Evolutionary conservation across 257 asterid genomes (phyloP), one percentile per base, ranked within the genome.

Genomic region (Eustoma russellianum): DNA sequence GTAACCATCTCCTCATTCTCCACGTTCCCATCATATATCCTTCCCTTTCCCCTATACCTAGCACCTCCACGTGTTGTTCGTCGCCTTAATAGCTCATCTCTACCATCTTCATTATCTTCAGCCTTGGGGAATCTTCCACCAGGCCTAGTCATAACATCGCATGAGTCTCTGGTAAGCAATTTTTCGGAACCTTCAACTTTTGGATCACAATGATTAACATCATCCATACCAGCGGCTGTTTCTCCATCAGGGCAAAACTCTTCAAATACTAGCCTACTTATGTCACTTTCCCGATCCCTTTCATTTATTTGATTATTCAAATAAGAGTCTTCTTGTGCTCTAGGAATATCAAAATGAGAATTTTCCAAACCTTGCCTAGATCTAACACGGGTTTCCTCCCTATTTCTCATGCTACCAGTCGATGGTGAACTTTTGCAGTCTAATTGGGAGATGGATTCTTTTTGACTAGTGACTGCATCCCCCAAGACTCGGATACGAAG

Each of bases 401-500:
- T 85, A 46, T 72, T 46, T 71, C 79, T 85, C 50, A 73, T 62
- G 59, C 68, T 64, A 24, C 50, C 63, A 66, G 56, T 56, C 63
- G 56, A 56, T 55, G 77, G 68, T 45, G 75, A 66, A 65, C 47
- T 66, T 78, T 74, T 87, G 69, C 71, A 73, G 40, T 82, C 95
- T 55, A 48, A 48, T 53, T 81, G 64, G 48, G 71, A 69, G 46
- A 60, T 77, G 17, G 73, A 56, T 59, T 92, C 98, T 69, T 71
- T 85, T 69, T 79, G 97, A 65, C 59, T 74, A 45, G 78, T 56
- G 67, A 62, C 74, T 30, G 86, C 48, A 50, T 88, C 97, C 9
- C 94, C 97, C 70, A 88, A 61, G 56, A 85, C 85, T 50, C 87
- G 84, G 54, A 73, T 16, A 41, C 99, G 95, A 38, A 92, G 84